Conservation (phyloP, 2,329 filamentous ascomycete species). For the Fusarium drepaniforme region DNA sequence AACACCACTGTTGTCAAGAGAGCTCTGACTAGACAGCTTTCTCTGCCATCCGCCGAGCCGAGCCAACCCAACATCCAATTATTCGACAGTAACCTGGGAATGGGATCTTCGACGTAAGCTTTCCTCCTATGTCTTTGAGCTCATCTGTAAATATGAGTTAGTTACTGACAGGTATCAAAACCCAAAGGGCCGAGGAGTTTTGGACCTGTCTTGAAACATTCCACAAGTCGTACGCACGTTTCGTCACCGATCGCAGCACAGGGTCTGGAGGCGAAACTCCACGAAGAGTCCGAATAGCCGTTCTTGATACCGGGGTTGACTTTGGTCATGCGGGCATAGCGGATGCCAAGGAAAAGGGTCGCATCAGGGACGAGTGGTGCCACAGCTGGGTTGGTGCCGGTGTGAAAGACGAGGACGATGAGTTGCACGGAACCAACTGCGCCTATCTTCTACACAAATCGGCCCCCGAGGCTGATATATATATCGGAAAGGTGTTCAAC, state of each 20-base stretch:
- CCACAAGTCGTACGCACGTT: background rate
- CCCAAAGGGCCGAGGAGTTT: background rate
- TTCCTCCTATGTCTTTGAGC: background rate
- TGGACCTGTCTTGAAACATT: background rate
- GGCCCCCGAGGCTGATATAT: background rate
- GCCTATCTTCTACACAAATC: background rate
- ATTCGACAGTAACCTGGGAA: background rate
- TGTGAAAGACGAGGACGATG: background rate
- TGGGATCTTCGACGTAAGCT: background rate
- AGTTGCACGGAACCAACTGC: background rate
- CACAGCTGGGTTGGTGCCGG: background rate
- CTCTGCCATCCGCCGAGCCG: background rate
- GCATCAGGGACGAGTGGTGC: background rate
- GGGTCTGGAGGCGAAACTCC: background rate
- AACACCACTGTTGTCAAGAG: too few species aligned
- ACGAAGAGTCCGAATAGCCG: background rate
- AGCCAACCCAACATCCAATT: background rate
- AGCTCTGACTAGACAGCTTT: too few species aligned
- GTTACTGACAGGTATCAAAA: background rate
- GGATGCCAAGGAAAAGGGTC: background rate
- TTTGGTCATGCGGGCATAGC: background rate
- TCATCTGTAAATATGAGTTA: background rate
- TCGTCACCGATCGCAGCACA: background rate
- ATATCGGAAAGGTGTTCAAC: background rate
- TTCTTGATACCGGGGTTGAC: background rate